phyloP scores from a whole-genome alignment of 371 early-diverging fungal species.

The Mortierella sp. region DNA sequence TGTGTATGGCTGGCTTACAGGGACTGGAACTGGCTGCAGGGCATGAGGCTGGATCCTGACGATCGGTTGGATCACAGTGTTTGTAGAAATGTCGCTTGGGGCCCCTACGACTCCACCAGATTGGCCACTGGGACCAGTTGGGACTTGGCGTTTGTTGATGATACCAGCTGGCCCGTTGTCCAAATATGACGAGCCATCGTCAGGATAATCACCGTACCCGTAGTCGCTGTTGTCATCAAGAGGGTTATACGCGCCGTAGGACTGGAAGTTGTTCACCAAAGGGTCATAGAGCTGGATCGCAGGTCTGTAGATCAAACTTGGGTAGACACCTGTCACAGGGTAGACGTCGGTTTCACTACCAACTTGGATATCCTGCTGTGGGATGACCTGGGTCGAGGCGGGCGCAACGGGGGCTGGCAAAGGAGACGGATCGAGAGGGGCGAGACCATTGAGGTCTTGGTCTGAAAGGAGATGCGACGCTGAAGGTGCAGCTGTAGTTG shows the following conservation, averaged over 20 bases:
- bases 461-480: not conserved
- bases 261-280: slow-evolving; percentile 18
- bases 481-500: not conserved
- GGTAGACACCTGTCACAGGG: slow-evolving; percentile 36
- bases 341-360: slow-evolving; percentile 26
- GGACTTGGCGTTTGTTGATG: slow-evolving; percentile 4
- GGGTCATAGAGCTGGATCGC: slow-evolving; percentile 28
- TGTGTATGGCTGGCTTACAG: slow-evolving; percentile 31
- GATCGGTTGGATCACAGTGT: slow-evolving; percentile 43
- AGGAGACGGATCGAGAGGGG: not conserved
- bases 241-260: slow-evolving; percentile 1
- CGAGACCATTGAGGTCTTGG: not conserved
- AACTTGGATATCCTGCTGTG: slow-evolving; percentile 16
- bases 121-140: not conserved
- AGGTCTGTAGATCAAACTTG: slow-evolving; percentile 31
- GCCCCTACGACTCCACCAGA: slow-evolving; percentile 9
- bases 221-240: not conserved
- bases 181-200: not conserved
- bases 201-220: not conserved
- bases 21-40: slow-evolving; percentile 32
- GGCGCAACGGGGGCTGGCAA: not conserved
- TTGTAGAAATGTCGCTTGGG: slow-evolving; percentile 17
- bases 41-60: slow-evolving; percentile 45
- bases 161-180: not conserved
- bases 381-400: slow-evolving; percentile 10